phyloP scores from a whole-genome alignment of 176 grass and related monocot genomes.

The Oryza brachyantha region DNA sequence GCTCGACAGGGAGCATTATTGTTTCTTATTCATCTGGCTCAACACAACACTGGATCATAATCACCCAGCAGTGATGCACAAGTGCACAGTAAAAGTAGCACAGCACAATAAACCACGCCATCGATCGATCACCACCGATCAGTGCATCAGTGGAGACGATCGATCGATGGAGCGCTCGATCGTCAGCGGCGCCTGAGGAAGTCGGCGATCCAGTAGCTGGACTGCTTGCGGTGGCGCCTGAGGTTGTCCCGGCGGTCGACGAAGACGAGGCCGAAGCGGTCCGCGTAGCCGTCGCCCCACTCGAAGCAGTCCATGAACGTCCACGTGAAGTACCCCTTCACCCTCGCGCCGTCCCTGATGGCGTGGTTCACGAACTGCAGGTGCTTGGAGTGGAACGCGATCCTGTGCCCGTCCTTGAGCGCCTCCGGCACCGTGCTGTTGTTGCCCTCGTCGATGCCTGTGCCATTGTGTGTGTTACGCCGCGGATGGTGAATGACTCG shows the following conservation, averaged over 20 bases:
- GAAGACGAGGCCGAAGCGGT: conserved; percentile 51
- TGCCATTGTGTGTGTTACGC: no score
- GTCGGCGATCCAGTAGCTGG: conserved; percentile 40
- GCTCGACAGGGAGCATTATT: no score
- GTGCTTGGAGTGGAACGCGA: conserved; percentile 42
- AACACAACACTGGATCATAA: no score
- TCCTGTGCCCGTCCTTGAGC: conserved; percentile 44
- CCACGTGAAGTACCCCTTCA: conserved; percentile 57
- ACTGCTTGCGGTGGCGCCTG: conserved; percentile 59
- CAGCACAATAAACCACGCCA: no score
- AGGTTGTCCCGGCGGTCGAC: conserved; percentile 43
- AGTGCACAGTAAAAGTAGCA: no score
- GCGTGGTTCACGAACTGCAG: conserved; percentile 42
- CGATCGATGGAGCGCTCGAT: conserved; percentile 28
- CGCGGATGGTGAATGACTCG: no score
- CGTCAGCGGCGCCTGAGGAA: conserved; percentile 48
- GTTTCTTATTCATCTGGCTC: no score
- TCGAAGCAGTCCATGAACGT: conserved; percentile 68
- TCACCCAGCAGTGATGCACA: no score
- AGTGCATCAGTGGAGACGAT: no score
- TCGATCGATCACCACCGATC: no score
- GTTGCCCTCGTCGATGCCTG: conserved; percentile 38
- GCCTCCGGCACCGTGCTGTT: conserved; percentile 36
- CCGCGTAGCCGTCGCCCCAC: conserved; percentile 41
- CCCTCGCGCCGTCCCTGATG: conserved; percentile 38